Percentiles rank a stretch among this genome's conserved stretches.
Conservation (phyloP, 2,329 filamentous ascomycete genomes). For the Trichoderma aggressivum region DNA sequence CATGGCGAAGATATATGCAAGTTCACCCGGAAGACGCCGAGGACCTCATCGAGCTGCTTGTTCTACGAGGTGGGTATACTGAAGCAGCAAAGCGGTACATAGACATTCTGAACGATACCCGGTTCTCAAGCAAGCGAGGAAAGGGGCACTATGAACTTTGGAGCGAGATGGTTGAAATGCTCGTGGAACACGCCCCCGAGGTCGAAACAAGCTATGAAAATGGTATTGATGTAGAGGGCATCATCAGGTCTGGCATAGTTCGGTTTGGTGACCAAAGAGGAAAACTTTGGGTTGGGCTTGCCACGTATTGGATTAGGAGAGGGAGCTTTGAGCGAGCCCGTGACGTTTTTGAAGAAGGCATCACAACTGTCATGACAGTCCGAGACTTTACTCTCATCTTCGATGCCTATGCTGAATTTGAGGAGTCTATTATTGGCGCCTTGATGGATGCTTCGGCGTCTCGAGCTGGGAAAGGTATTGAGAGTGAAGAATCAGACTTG, state of each 20-base stretch:
- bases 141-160: conserved; percentile 96
- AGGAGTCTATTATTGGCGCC: conserved; percentile 89
- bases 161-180: conserved; percentile 93
- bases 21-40: conserved; percentile 93
- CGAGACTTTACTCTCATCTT: conserved; percentile 96
- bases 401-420: conserved; percentile 93
- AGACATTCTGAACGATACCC: conserved; percentile 82
- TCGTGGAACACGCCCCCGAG: conserved; percentile 86
- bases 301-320: conserved; percentile 93
- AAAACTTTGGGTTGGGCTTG: conserved; percentile 90
- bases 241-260: conserved; percentile 86
- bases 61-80: conserved; percentile 78
- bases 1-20: conserved; percentile 96
- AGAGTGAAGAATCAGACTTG: conserved; percentile 83
- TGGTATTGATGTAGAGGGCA: conserved; percentile 85
- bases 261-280: conserved; percentile 92
- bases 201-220: conserved; percentile 76
- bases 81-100: conserved; percentile 92
- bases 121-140: conserved; percentile 86
- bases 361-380: conserved; percentile 98
- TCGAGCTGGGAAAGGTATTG: conserved; percentile 72
- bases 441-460: conserved; percentile 84
- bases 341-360: conserved; percentile 92
- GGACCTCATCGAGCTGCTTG: conserved; percentile 87
- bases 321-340: conserved; percentile 90